Evolutionary conservation across 306 rosid species (phyloP).

Genomic region (Quercus dentata): DNA sequence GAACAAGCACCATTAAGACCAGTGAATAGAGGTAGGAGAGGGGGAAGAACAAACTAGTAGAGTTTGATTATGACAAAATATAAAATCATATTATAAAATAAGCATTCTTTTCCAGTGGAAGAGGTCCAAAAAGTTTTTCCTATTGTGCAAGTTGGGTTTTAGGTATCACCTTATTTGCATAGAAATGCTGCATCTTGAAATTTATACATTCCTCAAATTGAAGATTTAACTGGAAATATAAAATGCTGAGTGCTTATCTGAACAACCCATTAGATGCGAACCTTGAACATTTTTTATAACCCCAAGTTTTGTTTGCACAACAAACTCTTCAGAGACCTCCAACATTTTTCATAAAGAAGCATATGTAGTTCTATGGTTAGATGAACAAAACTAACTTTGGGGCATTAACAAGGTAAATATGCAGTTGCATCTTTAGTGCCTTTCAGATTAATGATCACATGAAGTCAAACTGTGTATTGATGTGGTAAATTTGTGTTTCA

Average conservation of each 20-base stretch:
- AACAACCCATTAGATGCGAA: not conserved
- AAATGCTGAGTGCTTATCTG: not conserved
- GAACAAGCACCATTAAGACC: constrained; percentile 11
- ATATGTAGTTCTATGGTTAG: not conserved
- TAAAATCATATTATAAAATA: not conserved
- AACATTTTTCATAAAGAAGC: not conserved
- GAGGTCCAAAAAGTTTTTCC: not conserved
- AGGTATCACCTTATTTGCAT: not conserved
- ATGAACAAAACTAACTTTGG: not conserved
- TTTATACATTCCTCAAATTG: not conserved
- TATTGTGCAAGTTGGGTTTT: not conserved
- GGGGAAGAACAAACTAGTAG: not conserved
- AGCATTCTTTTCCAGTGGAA: not conserved
- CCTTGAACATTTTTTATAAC: too few species aligned
- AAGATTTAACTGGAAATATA: not conserved
- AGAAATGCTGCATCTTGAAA: not conserved
- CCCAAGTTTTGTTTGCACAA: too few species aligned
- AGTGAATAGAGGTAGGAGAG: not conserved
- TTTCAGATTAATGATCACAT: not conserved
- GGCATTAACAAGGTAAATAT: not conserved
- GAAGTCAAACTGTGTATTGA: not conserved
- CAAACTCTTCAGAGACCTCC: too few species aligned
- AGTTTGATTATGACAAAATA: not conserved
- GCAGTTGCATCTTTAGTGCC: not conserved
- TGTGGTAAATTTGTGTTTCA: not conserved